phyloP scores from a whole-genome alignment of 768 basidiomycete species.

The Leccinum broughii region DNA sequence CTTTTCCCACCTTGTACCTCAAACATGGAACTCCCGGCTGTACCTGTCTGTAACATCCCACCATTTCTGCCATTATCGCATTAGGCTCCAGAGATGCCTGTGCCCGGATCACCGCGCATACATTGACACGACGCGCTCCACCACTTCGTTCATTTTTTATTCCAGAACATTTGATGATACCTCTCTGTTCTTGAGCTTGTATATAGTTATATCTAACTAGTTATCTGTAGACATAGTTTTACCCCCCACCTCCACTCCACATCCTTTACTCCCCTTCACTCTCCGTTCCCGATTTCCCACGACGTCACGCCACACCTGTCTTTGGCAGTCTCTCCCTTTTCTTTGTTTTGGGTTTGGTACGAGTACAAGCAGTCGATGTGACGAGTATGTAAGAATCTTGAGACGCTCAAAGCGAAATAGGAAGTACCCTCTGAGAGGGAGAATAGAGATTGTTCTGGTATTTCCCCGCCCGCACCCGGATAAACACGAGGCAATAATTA shows the following conservation, averaged over 20 bases:
- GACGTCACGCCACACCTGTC: not conserved
- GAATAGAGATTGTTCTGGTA: not conserved
- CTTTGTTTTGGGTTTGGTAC: not conserved
- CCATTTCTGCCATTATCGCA: not conserved
- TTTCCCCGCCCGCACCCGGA: not conserved
- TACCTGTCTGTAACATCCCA: slow-evolving; percentile 30
- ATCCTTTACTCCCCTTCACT: not conserved
- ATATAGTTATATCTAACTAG: slow-evolving; percentile 36
- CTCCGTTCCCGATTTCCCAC: not conserved
- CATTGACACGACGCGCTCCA: not conserved
- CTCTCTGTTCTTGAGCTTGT: slow-evolving; percentile 15
- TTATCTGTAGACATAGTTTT: slow-evolving; percentile 14
- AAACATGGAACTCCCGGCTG: slow-evolving; percentile 20
- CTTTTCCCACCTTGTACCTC: not conserved
- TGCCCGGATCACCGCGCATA: slow-evolving; percentile 5
- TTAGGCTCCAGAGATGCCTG: not conserved
- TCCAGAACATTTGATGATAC: slow-evolving; percentile 2
- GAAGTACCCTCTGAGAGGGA: not conserved
- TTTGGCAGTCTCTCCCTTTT: not conserved
- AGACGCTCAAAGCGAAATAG: not conserved
- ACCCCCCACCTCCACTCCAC: not conserved
- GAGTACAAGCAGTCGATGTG: not conserved
- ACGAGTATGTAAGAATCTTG: not conserved
- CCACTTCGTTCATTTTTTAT: slow-evolving; percentile 15
- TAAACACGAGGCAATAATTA: not conserved